Evolutionary conservation across 2,329 filamentous ascomycete genomes (phyloP).

Genomic region (Penicillium sp.): DNA sequence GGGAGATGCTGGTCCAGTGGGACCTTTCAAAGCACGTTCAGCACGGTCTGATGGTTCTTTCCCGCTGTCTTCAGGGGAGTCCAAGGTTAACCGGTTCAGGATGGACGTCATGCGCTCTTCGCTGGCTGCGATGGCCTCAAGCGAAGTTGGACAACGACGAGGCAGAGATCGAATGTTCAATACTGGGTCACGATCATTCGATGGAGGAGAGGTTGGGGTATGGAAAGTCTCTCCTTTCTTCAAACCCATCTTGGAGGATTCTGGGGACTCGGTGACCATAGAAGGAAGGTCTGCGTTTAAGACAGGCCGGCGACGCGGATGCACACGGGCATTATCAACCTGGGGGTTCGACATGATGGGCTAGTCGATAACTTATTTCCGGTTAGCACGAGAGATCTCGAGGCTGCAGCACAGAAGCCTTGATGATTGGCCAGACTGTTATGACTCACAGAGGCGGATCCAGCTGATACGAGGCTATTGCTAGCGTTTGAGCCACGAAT

Average conservation of each 20-base stretch:
- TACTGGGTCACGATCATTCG: slow-evolving; percentile 43
- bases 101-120: slow-evolving; percentile 67
- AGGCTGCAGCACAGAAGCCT: slow-evolving; percentile 1
- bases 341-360: slow-evolving; percentile 32
- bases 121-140: slow-evolving; percentile 70
- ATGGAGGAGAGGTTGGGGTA: slow-evolving; percentile 42
- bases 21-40: slow-evolving; percentile 56
- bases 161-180: slow-evolving; percentile 52
- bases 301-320: slow-evolving; percentile 37
- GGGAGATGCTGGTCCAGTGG: slow-evolving; percentile 32
- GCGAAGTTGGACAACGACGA: slow-evolving; percentile 64
- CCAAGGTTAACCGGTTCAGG: slow-evolving; percentile 63
- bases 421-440: slow-evolving; percentile 1
- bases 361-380: neutral
- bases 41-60: neutral
- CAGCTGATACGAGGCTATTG: slow-evolving; percentile 18
- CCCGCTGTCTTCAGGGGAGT: slow-evolving; percentile 48
- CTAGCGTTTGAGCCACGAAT: slow-evolving; percentile 21
- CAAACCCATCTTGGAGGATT: slow-evolving; percentile 54
- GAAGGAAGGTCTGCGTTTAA: slow-evolving; percentile 31
- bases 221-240: slow-evolving; percentile 69
- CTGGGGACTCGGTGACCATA: slow-evolving; percentile 24
- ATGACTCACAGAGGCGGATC: slow-evolving; percentile 3
- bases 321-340: slow-evolving; percentile 24
- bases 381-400: slow-evolving; percentile 15